Base-by-base conservation (phyloP, 768 basidiomycete genomes). In the Suillus variegatus region DNA sequence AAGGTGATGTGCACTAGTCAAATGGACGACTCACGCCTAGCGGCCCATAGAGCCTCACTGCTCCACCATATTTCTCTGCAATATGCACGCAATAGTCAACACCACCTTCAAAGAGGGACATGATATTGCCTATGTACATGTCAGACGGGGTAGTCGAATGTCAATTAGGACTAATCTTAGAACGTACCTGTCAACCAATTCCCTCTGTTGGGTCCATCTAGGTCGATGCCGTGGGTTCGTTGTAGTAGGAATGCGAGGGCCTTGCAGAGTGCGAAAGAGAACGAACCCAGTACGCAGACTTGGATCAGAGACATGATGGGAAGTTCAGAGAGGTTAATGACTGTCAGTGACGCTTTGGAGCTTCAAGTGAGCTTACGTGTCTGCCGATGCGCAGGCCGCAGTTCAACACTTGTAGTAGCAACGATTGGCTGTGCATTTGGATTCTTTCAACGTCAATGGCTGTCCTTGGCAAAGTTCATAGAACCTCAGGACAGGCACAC, bases 1-100 rank as follows among this genome's bases (percentile, higher is more conserved):
- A 52, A 57, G 40, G 49, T 54, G 28, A 54, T 54, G 9, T 32
- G 49, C n/a, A 6, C 28, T 32, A 20, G 28, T 12, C 6, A n/a
- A 44, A 43, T 28, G 18, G 13, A 66, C 78, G 6, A 66, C 78
- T 64, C 67, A 84, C 83, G 54, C 84, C 84, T 56, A 82, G 81
- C 64, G 84, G 79, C 6, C 83, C 83, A 49, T 80, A 68, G 5
- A 85, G 75, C 69, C 78, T 84, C 35, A 79, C 81, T 63, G 84
- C 76, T 1, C 80, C 80, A 2, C 82, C 82, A 66, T 79, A 86
- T 1, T 64, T 64, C 2, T 72, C 52, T 14, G 58, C 61, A 3
- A 76, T 58, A 20, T 51, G 54, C 20, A 69, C 65, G 65, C 83
- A 79, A 64, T 77, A 84, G 3, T 72, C 73, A 79, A 78, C 80